phyloP scores from a whole-genome alignment of 192 early-diverging fungal genomes.

The Jimgerdemannia flammicorona region DNA sequence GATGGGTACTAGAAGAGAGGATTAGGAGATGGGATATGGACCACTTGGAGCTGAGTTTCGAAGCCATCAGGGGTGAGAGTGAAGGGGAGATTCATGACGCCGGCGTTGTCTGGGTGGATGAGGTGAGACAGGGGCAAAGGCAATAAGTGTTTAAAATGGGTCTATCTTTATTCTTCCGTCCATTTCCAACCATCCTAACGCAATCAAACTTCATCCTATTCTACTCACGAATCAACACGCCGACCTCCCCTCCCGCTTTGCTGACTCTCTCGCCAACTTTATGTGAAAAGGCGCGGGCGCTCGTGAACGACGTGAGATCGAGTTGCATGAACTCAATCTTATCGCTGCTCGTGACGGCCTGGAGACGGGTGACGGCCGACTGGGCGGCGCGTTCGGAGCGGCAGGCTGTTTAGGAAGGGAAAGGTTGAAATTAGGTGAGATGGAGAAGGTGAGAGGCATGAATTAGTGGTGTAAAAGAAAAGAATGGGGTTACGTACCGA shows the following conservation, averaged over 20 bases:
- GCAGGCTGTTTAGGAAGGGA: slow-evolving; percentile 15
- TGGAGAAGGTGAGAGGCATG: not conserved
- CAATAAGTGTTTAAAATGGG: too few species aligned
- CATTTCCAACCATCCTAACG: too few species aligned
- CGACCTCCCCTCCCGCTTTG: not conserved
- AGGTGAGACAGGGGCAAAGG: slow-evolving; percentile 11
- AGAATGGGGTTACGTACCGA: slow-evolving; percentile 24
- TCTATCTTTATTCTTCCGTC: too few species aligned
- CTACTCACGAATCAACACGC: not conserved
- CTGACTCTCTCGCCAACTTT: slow-evolving; percentile 19
- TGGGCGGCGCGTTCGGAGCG: slow-evolving; percentile 17
- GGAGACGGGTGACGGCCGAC: not conserved
- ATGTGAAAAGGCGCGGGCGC: slow-evolving; percentile 34
- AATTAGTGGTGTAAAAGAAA: not conserved
- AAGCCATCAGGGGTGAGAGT: slow-evolving; percentile 56
- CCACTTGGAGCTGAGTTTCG: slow-evolving; percentile 61
- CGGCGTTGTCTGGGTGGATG: slow-evolving; percentile 49
- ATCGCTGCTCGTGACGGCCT: not conserved
- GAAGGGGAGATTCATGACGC: slow-evolving; percentile 54
- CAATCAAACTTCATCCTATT: not conserved
- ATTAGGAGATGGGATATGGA: slow-evolving; percentile 5
- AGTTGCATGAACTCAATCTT: slow-evolving; percentile 37
- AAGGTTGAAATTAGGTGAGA: not conserved
- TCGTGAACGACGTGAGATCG: slow-evolving; percentile 49
- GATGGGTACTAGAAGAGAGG: not conserved